Evolutionary conservation across 768 basidiomycete species (phyloP), one percentile per base, ranked within the genome.

Genomic region (Suillus subalutaceus): DNA sequence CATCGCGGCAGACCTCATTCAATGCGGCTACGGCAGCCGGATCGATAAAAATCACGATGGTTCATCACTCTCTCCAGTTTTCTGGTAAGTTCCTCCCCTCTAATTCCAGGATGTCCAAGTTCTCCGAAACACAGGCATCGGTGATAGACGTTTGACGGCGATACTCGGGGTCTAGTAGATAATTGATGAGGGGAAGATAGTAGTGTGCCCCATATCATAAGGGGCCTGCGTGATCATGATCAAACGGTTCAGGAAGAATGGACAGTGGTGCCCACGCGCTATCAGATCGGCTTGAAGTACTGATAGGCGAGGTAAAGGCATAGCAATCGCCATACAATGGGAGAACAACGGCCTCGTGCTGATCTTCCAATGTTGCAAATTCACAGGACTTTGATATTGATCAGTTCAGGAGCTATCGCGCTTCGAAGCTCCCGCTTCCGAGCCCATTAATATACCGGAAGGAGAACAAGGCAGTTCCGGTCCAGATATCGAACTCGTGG

Each of bases 401-500:
- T 26, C 57, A 5, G 9, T 26, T 41, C 58, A 41, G 38, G 58
- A 60, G 26, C 40, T 60, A 60, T 43, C 30, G 26, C 59, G 18
- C 23, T 26, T 9, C 23, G 43, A 26, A 26, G 26, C 26, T 26
- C 26, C 26, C 26, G 26, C 26, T 41, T 43, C 40, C 58, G 40
- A 41, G 23, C 3, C 53, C 18, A 59, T 53, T 53, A 53, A 59
- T 38, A 58, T 59, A 26, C 40, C 30, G 18, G 48, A 41, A 63
- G 32, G 61, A 50, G 37, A 50, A 16, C 23, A 52, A 65, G 16
- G 15, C 20, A 56, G 15, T 37, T 37, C 62, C 18, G 26, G 40
- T 20, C n/a, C 12, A 26, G 37, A 64, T 64, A 23, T 30, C 23
- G n/a, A 41, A 44, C 30, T 62, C 63, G 63, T 64, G 57, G 58